Conservation (phyloP, 1,284 basidiomycete species). For the Vanrija sp. region DNA sequence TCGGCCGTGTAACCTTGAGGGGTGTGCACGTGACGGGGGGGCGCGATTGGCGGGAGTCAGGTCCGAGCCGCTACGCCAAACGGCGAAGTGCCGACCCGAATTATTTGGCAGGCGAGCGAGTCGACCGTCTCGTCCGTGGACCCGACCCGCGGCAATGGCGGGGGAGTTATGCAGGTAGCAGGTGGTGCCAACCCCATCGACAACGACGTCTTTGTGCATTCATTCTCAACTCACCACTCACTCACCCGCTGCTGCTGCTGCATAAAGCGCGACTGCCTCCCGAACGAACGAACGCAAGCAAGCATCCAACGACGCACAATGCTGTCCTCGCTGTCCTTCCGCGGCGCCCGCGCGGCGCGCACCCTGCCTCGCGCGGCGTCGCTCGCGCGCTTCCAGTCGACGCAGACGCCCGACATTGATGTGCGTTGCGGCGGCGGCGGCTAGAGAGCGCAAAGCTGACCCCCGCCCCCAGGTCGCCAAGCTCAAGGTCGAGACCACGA, state of each 20-base stretch:
- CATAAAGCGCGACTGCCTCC: too few relatives aligned
- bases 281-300: neutral
- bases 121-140: too few relatives aligned
- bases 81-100: too few relatives aligned
- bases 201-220: too few relatives aligned
- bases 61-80: too few relatives aligned
- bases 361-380: neutral
- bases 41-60: neutral
- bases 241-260: neutral
- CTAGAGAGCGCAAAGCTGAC: neutral
- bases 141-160: too few relatives aligned
- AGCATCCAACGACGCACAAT: neutral
- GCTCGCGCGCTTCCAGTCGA: slow-evolving; percentile 18
- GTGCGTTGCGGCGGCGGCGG: slow-evolving; percentile 28
- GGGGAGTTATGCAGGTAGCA: too few relatives aligned
- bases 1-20: too few relatives aligned
- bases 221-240: neutral
- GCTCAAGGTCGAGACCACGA: slow-evolving; percentile 55
- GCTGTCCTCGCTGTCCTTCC: slow-evolving; percentile 2
- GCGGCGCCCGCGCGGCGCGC: slow-evolving; percentile 1
- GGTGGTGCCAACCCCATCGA: too few relatives aligned
- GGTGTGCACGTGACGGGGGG: too few relatives aligned
- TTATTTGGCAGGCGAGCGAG: too few relatives aligned
- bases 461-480: slow-evolving; percentile 50
- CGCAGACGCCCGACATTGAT: slow-evolving; percentile 51